A percentile compares a stretch with the other conserved stretches of the same genome.
These are phyloP conservation scores for Trametes maxima DNA, from an alignment of 768 basidiomycete species.

Conservation along the genomic window DNA sequence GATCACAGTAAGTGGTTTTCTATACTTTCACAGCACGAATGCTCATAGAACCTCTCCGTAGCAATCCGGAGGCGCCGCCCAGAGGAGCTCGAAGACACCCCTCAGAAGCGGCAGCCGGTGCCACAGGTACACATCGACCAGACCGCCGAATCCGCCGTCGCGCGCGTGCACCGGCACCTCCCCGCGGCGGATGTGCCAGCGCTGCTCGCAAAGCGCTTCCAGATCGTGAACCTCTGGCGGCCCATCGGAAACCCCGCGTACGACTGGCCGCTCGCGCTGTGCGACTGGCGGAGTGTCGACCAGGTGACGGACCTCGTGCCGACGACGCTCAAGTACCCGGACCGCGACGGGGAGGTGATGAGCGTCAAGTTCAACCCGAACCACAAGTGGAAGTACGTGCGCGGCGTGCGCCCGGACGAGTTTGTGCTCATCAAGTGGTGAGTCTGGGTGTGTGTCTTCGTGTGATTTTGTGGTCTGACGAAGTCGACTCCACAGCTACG, in stretches of 20 bases:
- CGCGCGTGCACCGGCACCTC: constrained; percentile 47
- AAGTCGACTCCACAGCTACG: constrained; percentile 30
- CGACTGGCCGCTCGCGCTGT: constrained; percentile 53
- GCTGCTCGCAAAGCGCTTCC: constrained; percentile 48
- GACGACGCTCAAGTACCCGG: constrained; percentile 42
- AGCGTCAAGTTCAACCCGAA: constrained; percentile 40
- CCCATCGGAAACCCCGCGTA: constrained; percentile 47
- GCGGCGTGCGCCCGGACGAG: constrained; percentile 48
- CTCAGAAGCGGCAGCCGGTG: constrained; percentile 48
- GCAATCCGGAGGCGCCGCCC: constrained; percentile 47
- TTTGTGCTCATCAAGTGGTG: constrained; percentile 52
- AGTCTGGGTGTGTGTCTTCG: constrained; percentile 6
- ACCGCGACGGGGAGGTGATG: constrained; percentile 48
- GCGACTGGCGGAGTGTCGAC: constrained; percentile 50
- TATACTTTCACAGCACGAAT: not conserved
- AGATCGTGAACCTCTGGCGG: constrained; percentile 59
- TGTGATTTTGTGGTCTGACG: not conserved
- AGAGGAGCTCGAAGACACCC: constrained; percentile 37
- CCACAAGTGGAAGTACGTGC: constrained; percentile 50
- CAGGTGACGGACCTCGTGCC: constrained; percentile 40
- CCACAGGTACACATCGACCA: constrained; percentile 49
- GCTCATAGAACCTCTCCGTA: constrained; percentile 18
- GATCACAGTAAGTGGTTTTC: constrained; percentile 56
- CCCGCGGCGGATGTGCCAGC: constrained; percentile 41
- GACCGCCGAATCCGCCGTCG: constrained; percentile 41